A percentile compares a stretch with the other conserved stretches of the same genome.
Conservation (phyloP, 2,329 filamentous ascomycete genomes). For the Metarhizium guizhouense region DNA sequence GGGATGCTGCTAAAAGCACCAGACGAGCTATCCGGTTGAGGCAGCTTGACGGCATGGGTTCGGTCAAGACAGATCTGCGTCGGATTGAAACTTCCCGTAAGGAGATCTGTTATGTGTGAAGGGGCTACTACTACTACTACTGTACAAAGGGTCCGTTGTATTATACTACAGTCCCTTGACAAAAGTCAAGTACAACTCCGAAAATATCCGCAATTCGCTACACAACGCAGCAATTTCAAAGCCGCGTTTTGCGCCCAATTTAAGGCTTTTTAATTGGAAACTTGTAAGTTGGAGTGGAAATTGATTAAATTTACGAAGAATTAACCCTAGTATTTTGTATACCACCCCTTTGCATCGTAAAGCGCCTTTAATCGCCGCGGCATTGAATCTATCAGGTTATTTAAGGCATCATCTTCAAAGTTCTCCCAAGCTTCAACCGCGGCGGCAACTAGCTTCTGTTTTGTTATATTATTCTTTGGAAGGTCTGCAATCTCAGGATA, state of each 20-base stretch:
- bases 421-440: slow-evolving; percentile 2
- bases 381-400: slow-evolving; percentile 3
- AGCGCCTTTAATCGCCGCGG: not conserved
- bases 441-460: not conserved
- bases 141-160: too few species aligned
- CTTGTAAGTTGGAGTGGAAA: not conserved
- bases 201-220: not conserved
- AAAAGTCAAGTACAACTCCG: not conserved
- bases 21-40: too few species aligned
- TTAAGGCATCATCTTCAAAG: slow-evolving; percentile 3
- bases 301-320: not conserved
- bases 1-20: too few species aligned
- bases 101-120: too few species aligned
- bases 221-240: not conserved
- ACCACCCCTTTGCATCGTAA: not conserved
- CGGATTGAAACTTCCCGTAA: too few species aligned
- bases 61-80: too few species aligned
- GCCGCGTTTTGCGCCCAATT: not conserved
- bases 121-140: too few species aligned
- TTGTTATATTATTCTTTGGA: not conserved
- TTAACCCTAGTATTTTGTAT: slow-evolving; percentile 5
- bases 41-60: too few species aligned
- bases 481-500: slow-evolving; percentile 4
- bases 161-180: slow-evolving; percentile 2
- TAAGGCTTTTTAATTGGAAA: not conserved